These are phyloP conservation scores for Coelastrella sp. DNA, from an alignment of 139 green algal genomes.

Conservation along the genomic window DNA sequence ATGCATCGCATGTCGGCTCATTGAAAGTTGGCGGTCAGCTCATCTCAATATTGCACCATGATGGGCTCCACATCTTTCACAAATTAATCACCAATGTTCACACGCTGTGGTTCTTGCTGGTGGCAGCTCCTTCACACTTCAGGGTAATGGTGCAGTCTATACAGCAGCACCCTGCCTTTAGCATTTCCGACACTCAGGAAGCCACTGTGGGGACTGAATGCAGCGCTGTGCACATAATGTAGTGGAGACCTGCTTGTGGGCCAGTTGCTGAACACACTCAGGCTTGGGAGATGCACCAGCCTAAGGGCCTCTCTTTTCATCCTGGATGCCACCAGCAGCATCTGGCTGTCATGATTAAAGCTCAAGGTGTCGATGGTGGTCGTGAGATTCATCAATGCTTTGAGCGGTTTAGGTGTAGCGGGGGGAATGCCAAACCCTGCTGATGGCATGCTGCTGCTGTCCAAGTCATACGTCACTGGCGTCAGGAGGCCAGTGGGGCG, in stretches of 20 bases:
- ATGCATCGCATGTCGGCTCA: too few species aligned
- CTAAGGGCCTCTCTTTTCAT: slow-evolving; percentile 91
- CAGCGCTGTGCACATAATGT: slow-evolving; percentile 86
- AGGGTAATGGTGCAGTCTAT: slow-evolving; percentile 91
- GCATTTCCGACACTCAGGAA: slow-evolving; percentile 93
- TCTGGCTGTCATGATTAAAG: slow-evolving; percentile 86
- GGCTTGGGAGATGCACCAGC: slow-evolving; percentile 86
- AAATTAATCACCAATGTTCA: too few species aligned
- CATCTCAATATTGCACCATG: not conserved
- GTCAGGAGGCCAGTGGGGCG: slow-evolving; percentile 30
- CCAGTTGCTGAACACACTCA: slow-evolving; percentile 95
- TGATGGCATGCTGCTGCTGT: not conserved
- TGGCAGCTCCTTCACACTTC: not conserved
- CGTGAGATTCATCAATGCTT: slow-evolving; percentile 88
- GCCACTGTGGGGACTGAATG: slow-evolving; percentile 88
- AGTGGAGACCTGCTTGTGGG: slow-evolving; percentile 87
- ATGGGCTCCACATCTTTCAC: not conserved
- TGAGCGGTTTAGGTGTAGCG: slow-evolving; percentile 48
- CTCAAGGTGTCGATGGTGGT: slow-evolving; percentile 85
- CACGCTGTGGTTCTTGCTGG: too few species aligned
- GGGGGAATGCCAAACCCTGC: slow-evolving; percentile 10
- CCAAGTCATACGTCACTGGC: not conserved
- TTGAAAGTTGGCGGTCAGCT: too few species aligned
- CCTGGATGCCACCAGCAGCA: slow-evolving; percentile 85
- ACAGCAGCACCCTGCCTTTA: slow-evolving; percentile 87